Percentiles rank a stretch among this genome's conserved stretches.
These are phyloP conservation scores for Dorcoceras hygrometricum DNA, from an alignment of 257 asterid genomes.

Conservation along the genomic window DNA sequence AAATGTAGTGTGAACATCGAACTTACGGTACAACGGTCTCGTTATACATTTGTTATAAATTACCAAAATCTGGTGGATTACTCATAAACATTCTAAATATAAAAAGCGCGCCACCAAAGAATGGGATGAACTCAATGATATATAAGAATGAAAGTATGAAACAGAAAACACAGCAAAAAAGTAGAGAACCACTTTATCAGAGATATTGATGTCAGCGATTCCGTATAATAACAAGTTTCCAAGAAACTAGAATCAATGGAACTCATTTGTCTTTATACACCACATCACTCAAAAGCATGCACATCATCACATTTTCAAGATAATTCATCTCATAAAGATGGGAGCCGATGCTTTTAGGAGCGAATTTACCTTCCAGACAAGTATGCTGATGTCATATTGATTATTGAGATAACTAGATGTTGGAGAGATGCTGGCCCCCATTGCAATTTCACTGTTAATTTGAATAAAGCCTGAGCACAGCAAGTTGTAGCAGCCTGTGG, in stretches of 20 bases:
- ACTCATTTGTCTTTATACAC: constrained; percentile 24
- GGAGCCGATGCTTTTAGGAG: constrained; percentile 15
- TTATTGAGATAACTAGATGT: constrained; percentile 49
- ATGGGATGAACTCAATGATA: constrained; percentile 26
- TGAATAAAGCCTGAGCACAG: constrained; percentile 83
- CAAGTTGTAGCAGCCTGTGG: constrained; percentile 88
- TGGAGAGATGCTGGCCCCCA: constrained; percentile 88
- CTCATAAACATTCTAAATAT: background rate
- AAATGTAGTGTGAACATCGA: background rate
- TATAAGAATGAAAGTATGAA: constrained; percentile 29
- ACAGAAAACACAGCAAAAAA: constrained; percentile 27
- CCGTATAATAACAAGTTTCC: constrained; percentile 37
- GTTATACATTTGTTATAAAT: background rate
- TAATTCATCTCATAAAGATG: constrained; percentile 27
- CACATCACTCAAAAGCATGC: constrained; percentile 29
- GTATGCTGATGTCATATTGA: constrained; percentile 78
- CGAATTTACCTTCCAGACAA: constrained; percentile 81
- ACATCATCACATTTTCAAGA: constrained; percentile 19
- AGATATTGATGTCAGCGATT: constrained; percentile 46
- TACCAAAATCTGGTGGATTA: background rate
- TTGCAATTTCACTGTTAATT: constrained; percentile 60
- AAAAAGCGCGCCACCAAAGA: constrained; percentile 32
- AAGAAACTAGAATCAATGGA: constrained; percentile 23
- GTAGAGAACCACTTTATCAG: constrained; percentile 24
- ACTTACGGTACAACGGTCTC: background rate